These are phyloP conservation scores for Aspergillus diversus DNA, from an alignment of 495 filamentous ascomycete species.

Conservation along the genomic window DNA sequence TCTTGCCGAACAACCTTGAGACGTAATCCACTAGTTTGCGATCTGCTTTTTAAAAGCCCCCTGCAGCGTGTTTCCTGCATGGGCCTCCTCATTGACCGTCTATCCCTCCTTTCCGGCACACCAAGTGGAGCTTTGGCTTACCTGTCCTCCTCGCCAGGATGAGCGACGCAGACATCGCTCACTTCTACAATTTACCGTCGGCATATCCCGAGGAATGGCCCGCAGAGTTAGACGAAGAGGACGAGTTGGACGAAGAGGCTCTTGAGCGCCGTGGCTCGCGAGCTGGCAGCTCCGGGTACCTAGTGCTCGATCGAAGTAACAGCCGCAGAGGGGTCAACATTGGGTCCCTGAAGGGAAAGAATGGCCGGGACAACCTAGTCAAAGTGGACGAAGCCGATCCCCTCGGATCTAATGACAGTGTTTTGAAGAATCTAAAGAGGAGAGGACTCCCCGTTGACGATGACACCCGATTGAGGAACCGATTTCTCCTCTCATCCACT, in stretches of 20 bases:
- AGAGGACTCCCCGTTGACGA: conserved; percentile 83
- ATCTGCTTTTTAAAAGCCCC: not conserved
- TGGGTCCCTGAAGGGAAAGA: conserved; percentile 68
- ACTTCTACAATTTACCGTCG: conserved; percentile 84
- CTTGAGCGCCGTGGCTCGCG: conserved; percentile 53
- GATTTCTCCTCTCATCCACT: conserved; percentile 91
- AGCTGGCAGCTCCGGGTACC: conserved; percentile 76
- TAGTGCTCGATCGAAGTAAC: conserved; percentile 74
- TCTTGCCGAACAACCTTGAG: not conserved
- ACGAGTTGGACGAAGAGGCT: conserved; percentile 68
- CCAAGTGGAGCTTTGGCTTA: conserved; percentile 17
- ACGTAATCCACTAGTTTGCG: not conserved
- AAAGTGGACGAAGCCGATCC: conserved; percentile 92
- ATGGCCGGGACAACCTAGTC: conserved; percentile 73
- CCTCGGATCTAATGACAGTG: conserved; percentile 76
- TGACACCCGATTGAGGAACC: conserved; percentile 78
- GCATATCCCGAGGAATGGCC: conserved; percentile 88
- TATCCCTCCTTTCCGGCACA: not conserved
- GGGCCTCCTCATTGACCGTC: conserved; percentile 16
- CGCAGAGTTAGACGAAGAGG: conserved; percentile 72
- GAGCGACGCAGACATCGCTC: conserved; percentile 76
- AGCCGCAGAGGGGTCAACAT: conserved; percentile 67
- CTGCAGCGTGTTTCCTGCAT: conserved; percentile 31
- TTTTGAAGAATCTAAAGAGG: conserved; percentile 77
- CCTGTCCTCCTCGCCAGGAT: conserved; percentile 33